These are phyloP conservation scores for Harrya chromipes DNA, from an alignment of 768 basidiomycete species.

Conservation along the genomic window DNA sequence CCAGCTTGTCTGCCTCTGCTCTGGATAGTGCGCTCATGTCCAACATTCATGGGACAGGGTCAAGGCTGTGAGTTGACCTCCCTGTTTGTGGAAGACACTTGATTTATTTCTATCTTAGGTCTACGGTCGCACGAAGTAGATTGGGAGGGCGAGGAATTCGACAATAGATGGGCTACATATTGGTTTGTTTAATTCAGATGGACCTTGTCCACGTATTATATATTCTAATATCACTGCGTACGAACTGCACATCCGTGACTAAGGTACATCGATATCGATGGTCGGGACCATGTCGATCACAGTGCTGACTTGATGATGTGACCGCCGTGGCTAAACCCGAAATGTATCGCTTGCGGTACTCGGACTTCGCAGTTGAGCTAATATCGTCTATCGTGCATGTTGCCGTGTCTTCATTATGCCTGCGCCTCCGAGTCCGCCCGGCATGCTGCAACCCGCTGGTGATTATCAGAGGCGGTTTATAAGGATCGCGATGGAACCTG, in stretches of 20 bases:
- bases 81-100: background rate
- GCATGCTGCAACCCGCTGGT: no score
- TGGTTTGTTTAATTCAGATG: background rate
- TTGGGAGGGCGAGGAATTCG: constrained; percentile 25
- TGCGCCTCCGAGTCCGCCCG: no score
- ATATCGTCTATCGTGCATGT: no score
- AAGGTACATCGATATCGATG: no score
- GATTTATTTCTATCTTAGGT: constrained; percentile 22
- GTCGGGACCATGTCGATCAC: no score
- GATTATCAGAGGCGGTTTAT: no score
- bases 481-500: no score
- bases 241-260: background rate
- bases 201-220: background rate
- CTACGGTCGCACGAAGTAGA: constrained; percentile 35
- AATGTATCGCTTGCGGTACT: no score
- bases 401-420: no score
- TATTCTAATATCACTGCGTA: constrained; percentile 6
- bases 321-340: no score
- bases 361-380: no score
- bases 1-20: constrained; percentile 74
- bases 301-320: no score
- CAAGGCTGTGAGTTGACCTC: constrained; percentile 58
- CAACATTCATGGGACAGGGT: constrained; percentile 63
- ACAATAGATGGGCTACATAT: constrained; percentile 18
- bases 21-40: constrained; percentile 79